Evolutionary conservation across 176 grass and related monocot genomes (phyloP).

Genomic region (Lolium rigidum): DNA sequence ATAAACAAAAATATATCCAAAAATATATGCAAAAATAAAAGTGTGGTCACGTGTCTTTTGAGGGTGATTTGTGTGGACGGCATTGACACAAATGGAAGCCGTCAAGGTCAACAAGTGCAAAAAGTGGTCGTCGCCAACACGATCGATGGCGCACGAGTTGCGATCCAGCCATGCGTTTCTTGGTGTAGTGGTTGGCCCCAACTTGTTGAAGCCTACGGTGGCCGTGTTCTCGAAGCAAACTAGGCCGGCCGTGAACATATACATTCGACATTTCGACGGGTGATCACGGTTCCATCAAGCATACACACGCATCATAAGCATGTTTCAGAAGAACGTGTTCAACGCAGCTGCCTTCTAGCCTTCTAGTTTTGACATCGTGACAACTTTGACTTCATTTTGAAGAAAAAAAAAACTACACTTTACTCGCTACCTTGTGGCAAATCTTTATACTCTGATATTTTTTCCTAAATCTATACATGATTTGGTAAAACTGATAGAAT

Average conservation of each 20-base stretch:
- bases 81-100: conserved; percentile 28
- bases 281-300: not conserved
- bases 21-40: not conserved
- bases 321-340: not conserved
- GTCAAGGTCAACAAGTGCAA: conserved; percentile 32
- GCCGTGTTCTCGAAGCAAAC: conserved; percentile 34
- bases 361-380: too few relatives aligned
- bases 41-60: not conserved
- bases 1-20: not conserved
- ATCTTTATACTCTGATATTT: too few relatives aligned
- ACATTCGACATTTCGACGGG: too few relatives aligned
- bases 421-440: too few relatives aligned
- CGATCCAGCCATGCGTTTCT: conserved; percentile 41
- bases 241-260: not conserved
- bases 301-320: not conserved
- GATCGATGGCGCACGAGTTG: conserved; percentile 32
- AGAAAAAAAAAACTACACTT: too few relatives aligned
- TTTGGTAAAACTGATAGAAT: too few relatives aligned
- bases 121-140: conserved; percentile 42
- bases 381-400: too few relatives aligned
- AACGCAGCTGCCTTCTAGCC: too few relatives aligned
- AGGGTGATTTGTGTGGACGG: conserved; percentile 32
- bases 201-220: not conserved
- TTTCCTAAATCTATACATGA: too few relatives aligned
- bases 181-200: conserved; percentile 49